phyloP scores from a whole-genome alignment of 306 rosid genomes.

The Pterocarpus macrocarpus region DNA sequence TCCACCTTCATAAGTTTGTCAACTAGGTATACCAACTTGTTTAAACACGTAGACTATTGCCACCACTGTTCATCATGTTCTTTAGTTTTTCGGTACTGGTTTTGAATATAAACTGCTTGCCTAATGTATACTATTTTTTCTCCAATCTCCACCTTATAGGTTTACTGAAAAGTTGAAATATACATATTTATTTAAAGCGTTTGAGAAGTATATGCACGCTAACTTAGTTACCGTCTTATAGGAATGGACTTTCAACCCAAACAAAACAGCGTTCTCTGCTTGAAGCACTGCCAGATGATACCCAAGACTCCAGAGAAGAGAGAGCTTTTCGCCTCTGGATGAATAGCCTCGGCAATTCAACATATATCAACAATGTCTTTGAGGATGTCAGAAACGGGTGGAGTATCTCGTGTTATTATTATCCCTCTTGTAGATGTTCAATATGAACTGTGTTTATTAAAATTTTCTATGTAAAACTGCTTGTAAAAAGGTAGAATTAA shows the following conservation, averaged over 20 bases:
- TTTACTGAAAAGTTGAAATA: no score
- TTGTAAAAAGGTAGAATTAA: not conserved
- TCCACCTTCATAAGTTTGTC: not conserved
- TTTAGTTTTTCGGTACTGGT: not conserved
- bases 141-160: no score
- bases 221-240: conserved; percentile 43
- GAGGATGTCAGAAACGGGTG: conserved; percentile 96
- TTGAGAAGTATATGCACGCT: conserved; percentile 11
- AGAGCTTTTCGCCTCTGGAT: conserved; percentile 96
- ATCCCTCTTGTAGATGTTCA: conserved; percentile 3
- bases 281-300: conserved; percentile 78
- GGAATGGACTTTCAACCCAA: conserved; percentile 91
- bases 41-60: not conserved
- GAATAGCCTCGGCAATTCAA: conserved; percentile 81
- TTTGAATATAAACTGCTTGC: not conserved
- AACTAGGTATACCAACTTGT: not conserved
- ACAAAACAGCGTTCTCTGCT: conserved; percentile 80
- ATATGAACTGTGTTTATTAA: conserved; percentile 5
- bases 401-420: conserved; percentile 3
- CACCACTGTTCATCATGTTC: conserved; percentile 2
- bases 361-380: conserved; percentile 92
- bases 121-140: no score
- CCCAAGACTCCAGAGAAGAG: conserved; percentile 91
- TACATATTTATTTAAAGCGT: no score
- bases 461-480: not conserved